Conservation (phyloP, 108 stramenopile species). For the Parietichytrium sp. region DNA sequence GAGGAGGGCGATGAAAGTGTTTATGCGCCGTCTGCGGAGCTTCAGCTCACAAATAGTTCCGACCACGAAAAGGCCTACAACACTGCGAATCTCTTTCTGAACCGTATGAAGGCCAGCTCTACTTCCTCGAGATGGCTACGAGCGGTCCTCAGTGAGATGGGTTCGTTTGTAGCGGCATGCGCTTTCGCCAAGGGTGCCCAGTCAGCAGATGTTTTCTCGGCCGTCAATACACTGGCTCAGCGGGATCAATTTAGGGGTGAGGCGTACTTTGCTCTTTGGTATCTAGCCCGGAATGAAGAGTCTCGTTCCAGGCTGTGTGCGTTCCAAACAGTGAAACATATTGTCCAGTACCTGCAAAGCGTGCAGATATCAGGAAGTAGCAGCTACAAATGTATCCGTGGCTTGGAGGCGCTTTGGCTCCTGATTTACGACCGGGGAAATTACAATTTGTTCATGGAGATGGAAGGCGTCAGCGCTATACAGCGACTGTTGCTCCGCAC, state of each 20-base stretch:
- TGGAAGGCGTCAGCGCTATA: not conserved
- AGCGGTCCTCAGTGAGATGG: not conserved
- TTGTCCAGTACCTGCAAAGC: no score
- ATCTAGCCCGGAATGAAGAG: not conserved
- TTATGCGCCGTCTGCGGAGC: no score
- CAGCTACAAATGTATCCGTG: no score
- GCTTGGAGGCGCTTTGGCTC: not conserved
- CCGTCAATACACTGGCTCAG: not conserved
- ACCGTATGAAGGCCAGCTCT: not conserved
- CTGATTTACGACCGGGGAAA: not conserved
- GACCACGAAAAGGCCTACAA: no score
- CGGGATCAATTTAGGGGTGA: not conserved
- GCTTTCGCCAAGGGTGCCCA: not conserved
- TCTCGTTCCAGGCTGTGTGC: not conserved
- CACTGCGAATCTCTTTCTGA: not conserved
- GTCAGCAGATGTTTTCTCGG: not conserved
- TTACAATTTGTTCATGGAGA: not conserved
- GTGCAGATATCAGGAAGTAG: no score
- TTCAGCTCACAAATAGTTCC: no score
- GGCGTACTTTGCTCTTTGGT: conserved; percentile 17
- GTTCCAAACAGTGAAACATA: no score
- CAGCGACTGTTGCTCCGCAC: no score
- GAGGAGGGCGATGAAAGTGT: no score
- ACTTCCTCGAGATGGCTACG: not conserved
- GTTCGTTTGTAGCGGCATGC: not conserved